These are phyloP conservation scores for Sisymbrium altissimum DNA, from an alignment of 345 rosid genomes.

Conservation along the genomic window DNA sequence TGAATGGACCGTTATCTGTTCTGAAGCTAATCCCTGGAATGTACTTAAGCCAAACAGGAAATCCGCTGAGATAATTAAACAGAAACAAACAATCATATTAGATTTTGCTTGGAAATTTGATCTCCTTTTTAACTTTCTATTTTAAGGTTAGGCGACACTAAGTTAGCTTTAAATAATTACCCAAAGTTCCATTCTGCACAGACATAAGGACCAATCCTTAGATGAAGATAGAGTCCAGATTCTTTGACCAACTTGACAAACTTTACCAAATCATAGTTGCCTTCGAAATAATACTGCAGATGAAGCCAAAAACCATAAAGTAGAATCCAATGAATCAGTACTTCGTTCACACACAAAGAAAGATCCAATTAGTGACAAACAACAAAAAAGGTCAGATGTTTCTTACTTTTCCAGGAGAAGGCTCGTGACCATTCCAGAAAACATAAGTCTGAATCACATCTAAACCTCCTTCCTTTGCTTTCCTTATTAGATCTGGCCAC, in stretches of 20 bases:
- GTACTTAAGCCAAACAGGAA: slow-evolving; percentile 99
- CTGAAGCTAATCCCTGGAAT: slow-evolving; percentile 94
- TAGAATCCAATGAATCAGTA: slow-evolving; percentile 24
- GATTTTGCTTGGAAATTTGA: neutral
- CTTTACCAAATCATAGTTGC: slow-evolving; percentile 85
- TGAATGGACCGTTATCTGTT: slow-evolving; percentile 90
- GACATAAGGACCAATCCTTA: slow-evolving; percentile 97
- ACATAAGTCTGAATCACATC: slow-evolving; percentile 99
- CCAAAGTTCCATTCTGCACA: slow-evolving; percentile 99
- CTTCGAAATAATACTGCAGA: slow-evolving; percentile 77
- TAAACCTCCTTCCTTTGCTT: slow-evolving; percentile 93
- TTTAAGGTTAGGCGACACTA: neutral
- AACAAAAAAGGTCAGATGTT: neutral
- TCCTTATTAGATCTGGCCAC: slow-evolving; percentile 99
- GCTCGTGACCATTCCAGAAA: slow-evolving; percentile 99
- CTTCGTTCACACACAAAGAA: slow-evolving; percentile 7
- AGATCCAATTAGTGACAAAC: slow-evolving; percentile 7
- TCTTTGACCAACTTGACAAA: slow-evolving; percentile 78
- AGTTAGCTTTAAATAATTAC: slow-evolving; percentile 40
- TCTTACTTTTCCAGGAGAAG: slow-evolving; percentile 81
- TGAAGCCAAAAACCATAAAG: slow-evolving; percentile 19
- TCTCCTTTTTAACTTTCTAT: neutral
- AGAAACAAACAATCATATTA: slow-evolving; percentile 8
- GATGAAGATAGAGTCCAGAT: slow-evolving; percentile 90
- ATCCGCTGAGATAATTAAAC: slow-evolving; percentile 61